Evolutionary conservation across 371 early-diverging fungal genomes (phyloP).

Genomic region (Furculomyces boomerangus): DNA sequence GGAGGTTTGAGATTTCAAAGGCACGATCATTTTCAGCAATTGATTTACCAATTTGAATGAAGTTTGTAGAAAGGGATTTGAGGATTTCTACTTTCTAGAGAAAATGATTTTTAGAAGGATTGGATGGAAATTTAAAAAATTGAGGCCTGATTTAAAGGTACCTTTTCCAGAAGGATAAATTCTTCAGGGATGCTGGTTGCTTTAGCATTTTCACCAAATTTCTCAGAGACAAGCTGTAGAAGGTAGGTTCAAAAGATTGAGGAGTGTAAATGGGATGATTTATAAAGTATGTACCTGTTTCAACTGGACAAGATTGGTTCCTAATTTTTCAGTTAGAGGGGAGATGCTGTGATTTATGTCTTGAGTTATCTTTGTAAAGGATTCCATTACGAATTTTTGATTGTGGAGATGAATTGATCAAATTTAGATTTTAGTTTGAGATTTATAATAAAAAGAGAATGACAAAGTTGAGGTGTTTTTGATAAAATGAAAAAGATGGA

Average conservation of each 20-base stretch:
- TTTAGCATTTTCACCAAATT: background rate
- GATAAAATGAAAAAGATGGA: too few relatives aligned
- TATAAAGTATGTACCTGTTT: slow-evolving; percentile 42
- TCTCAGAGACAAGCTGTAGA: background rate
- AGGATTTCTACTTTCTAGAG: too few relatives aligned
- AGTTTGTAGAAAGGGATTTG: too few relatives aligned
- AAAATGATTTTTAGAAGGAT: too few relatives aligned
- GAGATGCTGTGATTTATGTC: slow-evolving; percentile 32
- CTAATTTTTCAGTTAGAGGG: slow-evolving; percentile 51
- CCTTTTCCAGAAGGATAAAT: background rate
- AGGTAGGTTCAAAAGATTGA: background rate
- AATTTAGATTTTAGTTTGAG: too few relatives aligned
- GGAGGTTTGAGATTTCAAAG: background rate
- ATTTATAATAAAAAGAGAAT: too few relatives aligned
- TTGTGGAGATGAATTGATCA: too few relatives aligned
- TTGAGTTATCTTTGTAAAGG: slow-evolving; percentile 36
- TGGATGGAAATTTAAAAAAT: too few relatives aligned
- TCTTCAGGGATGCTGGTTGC: background rate
- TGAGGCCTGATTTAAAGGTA: background rate
- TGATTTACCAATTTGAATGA: background rate
- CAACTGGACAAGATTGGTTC: slow-evolving; percentile 58
- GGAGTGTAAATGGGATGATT: background rate
- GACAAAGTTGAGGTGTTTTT: too few relatives aligned
- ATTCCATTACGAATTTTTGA: too few relatives aligned
- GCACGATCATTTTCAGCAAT: background rate